These are phyloP conservation scores for Solanum commersonii DNA, from an alignment of 257 asterid species.

Conservation along the genomic window DNA sequence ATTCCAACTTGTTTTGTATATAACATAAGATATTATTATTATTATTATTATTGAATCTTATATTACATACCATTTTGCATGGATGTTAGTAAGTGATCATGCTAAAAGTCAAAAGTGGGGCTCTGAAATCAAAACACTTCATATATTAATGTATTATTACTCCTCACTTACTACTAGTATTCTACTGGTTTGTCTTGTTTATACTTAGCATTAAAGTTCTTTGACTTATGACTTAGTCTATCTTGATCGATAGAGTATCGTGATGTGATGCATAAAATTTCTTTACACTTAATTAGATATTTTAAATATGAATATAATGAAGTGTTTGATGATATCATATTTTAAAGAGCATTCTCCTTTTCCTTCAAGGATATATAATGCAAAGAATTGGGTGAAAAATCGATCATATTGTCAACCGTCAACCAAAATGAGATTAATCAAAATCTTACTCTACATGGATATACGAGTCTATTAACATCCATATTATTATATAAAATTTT, in stretches of 20 bases:
- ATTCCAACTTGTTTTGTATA: conserved; percentile 4
- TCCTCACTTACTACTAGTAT: neutral
- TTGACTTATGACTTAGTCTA: neutral
- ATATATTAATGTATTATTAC: neutral
- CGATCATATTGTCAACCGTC: no score
- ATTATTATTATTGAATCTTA: neutral
- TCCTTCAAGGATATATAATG: no score
- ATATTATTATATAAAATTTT: no score
- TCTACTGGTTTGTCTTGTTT: conserved; percentile 11
- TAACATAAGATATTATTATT: neutral
- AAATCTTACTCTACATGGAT: no score
- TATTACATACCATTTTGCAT: neutral
- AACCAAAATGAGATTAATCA: no score
- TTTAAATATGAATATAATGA: neutral
- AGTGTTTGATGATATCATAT: neutral
- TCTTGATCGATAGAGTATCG: neutral
- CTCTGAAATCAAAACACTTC: conserved; percentile 14
- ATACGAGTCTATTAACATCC: no score
- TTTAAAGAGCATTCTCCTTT: neutral
- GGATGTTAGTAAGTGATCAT: conserved; percentile 3
- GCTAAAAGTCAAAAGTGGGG: conserved; percentile 22
- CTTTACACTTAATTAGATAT: rapidly evolving
- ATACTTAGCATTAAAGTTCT: neutral
- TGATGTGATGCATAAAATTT: neutral
- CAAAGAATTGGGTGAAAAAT: neutral